Evolutionary conservation across 2,329 filamentous ascomycete genomes (phyloP), one percentile per base, ranked within the genome.

Genomic region (Beauveria varroae): DNA sequence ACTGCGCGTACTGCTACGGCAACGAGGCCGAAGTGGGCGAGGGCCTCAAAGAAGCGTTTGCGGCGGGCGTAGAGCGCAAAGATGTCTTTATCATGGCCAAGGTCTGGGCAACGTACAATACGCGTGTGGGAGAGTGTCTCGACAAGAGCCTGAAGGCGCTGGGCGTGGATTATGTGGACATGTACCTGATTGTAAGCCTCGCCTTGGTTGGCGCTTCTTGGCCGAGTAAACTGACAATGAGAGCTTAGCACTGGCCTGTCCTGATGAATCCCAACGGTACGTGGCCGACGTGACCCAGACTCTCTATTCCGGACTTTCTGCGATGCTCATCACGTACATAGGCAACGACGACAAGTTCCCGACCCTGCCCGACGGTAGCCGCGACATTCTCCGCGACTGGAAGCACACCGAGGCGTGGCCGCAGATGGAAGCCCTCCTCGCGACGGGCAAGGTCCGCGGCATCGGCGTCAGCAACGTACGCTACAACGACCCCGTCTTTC

Each of bases 21-120:
- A 93, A 96, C 73, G 91, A 96, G 75, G 82, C 88, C 53, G 90
- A 93, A 73, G 91, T 96, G 18, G 91, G 91, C 65, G 78, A 86
- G 70, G 91, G 89, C 10, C 81, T 96, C 59, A 84, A 86, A 71
- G 86, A 89, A 61, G 90, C 88, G 34, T 85, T 93, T 69, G 79
- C 78, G 28, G 77, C 84, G 5, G 90, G 90, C 26, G 79, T 89
- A 68, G 89, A 87, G 81, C 84, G 91, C 64, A 84, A 89, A 72
- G 89, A 96, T 62, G 76, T 96, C 64, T 96, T 95, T 76, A 84
- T 96, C 63, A 89, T 90, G 60, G 91, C 87, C 69, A 96, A 96
- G 81, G 82, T 93, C 43, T 96, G 91, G 89, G 88, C 86, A 69
- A 91, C 89, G 56, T 93, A 89, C 77, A 87, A 88, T 73, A 84